Percentiles rank a stretch among this genome's conserved stretches.
Evolutionary conservation across 148 eudicot genomes (phyloP).

Genomic region (Rhododendron kiyosumense): DNA sequence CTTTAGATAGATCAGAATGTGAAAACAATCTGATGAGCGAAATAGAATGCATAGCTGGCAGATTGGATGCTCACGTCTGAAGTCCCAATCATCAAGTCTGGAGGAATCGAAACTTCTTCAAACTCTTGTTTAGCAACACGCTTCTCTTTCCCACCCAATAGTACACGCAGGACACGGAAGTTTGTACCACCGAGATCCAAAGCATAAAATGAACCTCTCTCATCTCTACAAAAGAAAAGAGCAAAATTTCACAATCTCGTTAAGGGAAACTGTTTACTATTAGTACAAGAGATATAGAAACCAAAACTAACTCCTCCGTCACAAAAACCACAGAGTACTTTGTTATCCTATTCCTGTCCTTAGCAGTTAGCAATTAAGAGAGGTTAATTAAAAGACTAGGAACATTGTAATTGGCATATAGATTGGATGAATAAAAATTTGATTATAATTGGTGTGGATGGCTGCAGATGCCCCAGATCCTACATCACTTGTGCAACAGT

Average conservation of each 20-base stretch:
- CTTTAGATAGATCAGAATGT: conserved; percentile 11
- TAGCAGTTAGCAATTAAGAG: neutral
- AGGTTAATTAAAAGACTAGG: neutral
- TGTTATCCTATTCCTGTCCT: neutral
- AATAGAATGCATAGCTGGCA: neutral
- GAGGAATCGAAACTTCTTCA: conserved; percentile 83
- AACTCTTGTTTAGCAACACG: conserved; percentile 62
- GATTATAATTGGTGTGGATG: neutral
- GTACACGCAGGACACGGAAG: conserved; percentile 89
- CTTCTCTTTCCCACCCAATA: conserved; percentile 69
- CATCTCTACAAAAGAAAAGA: conserved; percentile 47
- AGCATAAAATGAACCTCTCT: conserved; percentile 87
- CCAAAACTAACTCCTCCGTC: neutral
- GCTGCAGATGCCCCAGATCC: neutral
- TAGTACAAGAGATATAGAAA: neutral
- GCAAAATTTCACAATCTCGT: neutral
- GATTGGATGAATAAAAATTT: neutral
- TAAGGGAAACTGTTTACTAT: neutral
- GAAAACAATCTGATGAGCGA: conserved; percentile 8
- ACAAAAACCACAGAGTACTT: neutral
- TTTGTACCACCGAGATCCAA: conserved; percentile 99
- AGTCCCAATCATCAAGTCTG: conserved; percentile 77
- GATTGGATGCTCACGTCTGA: conserved; percentile 53
- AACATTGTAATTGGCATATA: neutral
- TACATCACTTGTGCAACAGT: neutral